These are phyloP conservation scores for Sphaceloma murrayae DNA, from an alignment of 2,329 filamentous ascomycete species.

Conservation along the genomic window DNA sequence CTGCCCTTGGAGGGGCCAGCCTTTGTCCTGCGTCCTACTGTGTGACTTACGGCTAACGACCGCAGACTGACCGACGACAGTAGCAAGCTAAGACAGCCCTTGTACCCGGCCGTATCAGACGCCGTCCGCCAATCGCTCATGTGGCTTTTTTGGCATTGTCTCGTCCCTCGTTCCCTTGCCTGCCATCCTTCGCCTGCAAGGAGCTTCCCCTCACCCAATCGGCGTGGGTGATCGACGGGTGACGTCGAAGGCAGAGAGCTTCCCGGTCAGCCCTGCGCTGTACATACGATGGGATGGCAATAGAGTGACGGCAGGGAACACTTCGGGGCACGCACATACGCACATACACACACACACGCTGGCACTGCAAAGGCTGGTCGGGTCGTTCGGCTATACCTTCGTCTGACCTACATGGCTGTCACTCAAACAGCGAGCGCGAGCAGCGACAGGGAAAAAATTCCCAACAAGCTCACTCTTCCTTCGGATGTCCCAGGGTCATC, in stretches of 20 bases:
- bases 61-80: not conserved
- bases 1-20: too few species aligned
- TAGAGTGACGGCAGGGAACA: slow-evolving; percentile 5
- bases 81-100: slow-evolving; percentile 1
- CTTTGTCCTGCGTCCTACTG: too few species aligned
- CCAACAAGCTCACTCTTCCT: too few species aligned
- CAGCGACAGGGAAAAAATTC: slow-evolving; percentile 4
- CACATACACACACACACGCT: too few species aligned
- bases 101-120: slow-evolving; percentile 9
- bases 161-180: not conserved
- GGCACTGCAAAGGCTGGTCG: not conserved
- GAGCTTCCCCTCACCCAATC: not conserved
- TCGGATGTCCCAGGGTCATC: too few species aligned
- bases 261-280: slow-evolving; percentile 7
- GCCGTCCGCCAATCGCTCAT: slow-evolving; percentile 8
- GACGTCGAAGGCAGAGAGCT: slow-evolving; percentile 12
- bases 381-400: not conserved
- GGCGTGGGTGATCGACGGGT: slow-evolving; percentile 10
- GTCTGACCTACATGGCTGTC: not conserved
- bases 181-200: not conserved
- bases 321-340: too few species aligned
- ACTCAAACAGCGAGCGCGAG: too few species aligned
- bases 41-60: not conserved
- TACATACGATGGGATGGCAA: too few species aligned
- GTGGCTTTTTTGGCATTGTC: slow-evolving; percentile 14